Percentiles rank a stretch among this genome's conserved stretches.
These are phyloP conservation scores for Claviceps cyperi DNA, from an alignment of 2,329 filamentous ascomycete genomes.

Conservation along the genomic window DNA sequence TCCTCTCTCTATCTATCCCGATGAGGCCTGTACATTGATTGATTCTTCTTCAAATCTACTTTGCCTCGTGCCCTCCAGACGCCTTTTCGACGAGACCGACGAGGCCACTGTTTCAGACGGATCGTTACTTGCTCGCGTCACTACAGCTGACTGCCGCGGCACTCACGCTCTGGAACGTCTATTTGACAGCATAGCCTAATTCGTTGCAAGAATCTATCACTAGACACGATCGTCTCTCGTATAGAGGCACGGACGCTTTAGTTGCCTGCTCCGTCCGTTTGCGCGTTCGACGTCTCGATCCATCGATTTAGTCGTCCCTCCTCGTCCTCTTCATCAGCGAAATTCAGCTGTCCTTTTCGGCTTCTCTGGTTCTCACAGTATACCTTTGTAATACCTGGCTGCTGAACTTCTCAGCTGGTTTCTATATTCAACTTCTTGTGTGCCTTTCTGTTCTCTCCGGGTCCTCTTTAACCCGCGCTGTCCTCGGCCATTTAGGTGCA, in stretches of 20 bases:
- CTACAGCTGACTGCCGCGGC: neutral
- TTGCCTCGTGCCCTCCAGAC: constrained; percentile 10
- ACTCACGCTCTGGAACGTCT: neutral
- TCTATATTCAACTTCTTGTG: constrained; percentile 2
- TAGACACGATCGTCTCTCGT: neutral
- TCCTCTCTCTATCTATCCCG: constrained; percentile 7
- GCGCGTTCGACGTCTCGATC: neutral
- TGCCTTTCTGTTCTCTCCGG: constrained; percentile 2
- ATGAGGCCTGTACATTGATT: constrained; percentile 26
- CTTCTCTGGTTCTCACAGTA: constrained; percentile 10
- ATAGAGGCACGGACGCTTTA: neutral
- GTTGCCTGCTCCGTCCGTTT: neutral
- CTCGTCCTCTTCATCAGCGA: neutral
- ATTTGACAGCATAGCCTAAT: neutral
- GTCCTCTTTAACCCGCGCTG: neutral
- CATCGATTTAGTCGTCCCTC: neutral
- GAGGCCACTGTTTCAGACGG: constrained; percentile 1
- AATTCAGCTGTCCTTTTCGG: constrained; percentile 1
- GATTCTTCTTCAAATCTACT: constrained; percentile 16
- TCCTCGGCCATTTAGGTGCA: neutral
- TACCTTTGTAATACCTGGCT: constrained; percentile 21
- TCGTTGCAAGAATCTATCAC: neutral
- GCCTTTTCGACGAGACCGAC: neutral
- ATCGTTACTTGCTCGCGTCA: constrained; percentile 1
- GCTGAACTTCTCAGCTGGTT: constrained; percentile 11